phyloP scores from a whole-genome alignment of 805 yeast genomes.

The Teunomyces gatunensis region DNA sequence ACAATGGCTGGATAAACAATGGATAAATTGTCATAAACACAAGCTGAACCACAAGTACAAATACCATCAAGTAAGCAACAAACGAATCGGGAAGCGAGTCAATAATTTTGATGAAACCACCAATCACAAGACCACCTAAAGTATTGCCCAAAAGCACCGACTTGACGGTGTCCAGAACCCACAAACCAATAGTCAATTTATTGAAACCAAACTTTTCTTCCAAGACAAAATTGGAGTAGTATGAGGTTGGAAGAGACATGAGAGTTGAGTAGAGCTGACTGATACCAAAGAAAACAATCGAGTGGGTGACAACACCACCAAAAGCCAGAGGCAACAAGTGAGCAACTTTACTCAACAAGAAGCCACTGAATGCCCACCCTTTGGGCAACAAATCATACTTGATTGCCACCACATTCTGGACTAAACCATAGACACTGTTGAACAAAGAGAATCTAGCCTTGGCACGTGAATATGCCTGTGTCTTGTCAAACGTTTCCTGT shows the following conservation, averaged over 20 bases:
- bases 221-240: conserved; percentile 79
- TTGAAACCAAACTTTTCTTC: conserved; percentile 95
- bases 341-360: conserved; percentile 54
- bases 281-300: conserved; percentile 58
- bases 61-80: conserved; percentile 73
- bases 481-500: conserved; percentile 68
- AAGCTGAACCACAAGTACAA: conserved; percentile 69
- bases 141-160: conserved; percentile 48
- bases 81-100: conserved; percentile 77
- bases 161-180: conserved; percentile 74
- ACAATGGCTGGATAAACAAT: conserved; percentile 84
- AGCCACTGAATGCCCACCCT: conserved; percentile 51
- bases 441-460: conserved; percentile 69
- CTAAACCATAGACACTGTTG: conserved; percentile 47
- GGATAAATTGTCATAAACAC: conserved; percentile 76
- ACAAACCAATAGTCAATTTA: conserved; percentile 70
- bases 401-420: conserved; percentile 57
- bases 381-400: conserved; percentile 51
- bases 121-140: conserved; percentile 71
- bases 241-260: conserved; percentile 62
- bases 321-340: conserved; percentile 34
- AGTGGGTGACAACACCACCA: conserved; percentile 66
- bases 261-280: conserved; percentile 53
- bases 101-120: conserved; percentile 76
- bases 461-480: conserved; percentile 76